A percentile compares a stretch with the other conserved stretches of the same genome.
phyloP scores from a whole-genome alignment of 345 rosid genomes.

The Syzygium grande region DNA sequence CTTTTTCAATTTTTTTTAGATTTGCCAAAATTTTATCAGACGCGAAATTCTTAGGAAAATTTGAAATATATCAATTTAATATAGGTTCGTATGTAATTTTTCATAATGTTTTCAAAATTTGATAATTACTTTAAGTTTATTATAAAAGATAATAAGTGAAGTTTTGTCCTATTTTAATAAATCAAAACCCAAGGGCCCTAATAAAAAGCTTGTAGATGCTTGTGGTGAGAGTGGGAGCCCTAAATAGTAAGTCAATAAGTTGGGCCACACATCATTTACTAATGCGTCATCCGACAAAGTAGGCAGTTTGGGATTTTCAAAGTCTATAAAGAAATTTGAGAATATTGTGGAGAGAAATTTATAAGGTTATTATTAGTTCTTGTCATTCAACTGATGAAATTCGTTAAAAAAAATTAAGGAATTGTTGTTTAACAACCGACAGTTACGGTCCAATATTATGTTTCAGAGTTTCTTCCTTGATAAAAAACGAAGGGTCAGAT shows the following conservation, averaged over 20 bases:
- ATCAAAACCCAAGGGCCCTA: background rate
- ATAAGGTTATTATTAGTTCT: background rate
- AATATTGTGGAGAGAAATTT: background rate
- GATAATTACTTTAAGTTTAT: background rate
- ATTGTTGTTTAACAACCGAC: too few species aligned
- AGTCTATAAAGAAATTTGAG: background rate
- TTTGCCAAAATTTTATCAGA: background rate
- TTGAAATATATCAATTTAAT: background rate
- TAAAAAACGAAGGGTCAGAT: background rate
- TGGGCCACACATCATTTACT: background rate
- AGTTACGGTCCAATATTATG: background rate
- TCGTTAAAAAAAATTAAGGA: too few species aligned
- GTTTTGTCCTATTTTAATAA: slow-evolving; percentile 3
- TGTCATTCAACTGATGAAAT: background rate
- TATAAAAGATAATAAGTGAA: background rate
- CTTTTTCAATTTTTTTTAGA: background rate
- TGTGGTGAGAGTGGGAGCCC: background rate
- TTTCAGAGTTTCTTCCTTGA: too few species aligned
- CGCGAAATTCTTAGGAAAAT: background rate
- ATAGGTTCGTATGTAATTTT: background rate
- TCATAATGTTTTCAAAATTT: background rate
- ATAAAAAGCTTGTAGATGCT: background rate
- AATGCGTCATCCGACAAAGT: background rate
- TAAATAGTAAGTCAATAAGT: background rate
- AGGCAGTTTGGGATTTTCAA: background rate